Evolutionary conservation across 306 rosid genomes (phyloP).

Genomic region (Castanea crenata): DNA sequence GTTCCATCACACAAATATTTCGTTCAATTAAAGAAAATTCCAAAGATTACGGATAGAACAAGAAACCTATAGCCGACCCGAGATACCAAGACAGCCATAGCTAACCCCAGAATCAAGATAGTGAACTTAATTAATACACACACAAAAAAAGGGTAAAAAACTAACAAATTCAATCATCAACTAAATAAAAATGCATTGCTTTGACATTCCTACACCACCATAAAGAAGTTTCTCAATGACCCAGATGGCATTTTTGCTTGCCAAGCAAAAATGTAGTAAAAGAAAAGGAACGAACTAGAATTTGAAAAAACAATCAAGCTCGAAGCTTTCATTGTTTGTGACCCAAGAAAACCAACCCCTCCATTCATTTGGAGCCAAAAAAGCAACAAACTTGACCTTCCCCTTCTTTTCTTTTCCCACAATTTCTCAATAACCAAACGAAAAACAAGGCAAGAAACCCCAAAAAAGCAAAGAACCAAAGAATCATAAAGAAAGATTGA

Average conservation of each 20-base stretch:
- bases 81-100: conserved; percentile 9
- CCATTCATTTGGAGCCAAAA: conserved; percentile 18
- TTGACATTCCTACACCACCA: conserved; percentile 13
- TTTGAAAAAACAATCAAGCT: conserved; percentile 10
- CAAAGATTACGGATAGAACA: conserved; percentile 26
- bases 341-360: conserved; percentile 25
- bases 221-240: conserved; percentile 18
- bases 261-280: neutral
- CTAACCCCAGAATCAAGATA: conserved; percentile 34
- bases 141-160: conserved; percentile 18
- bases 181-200: conserved; percentile 12
- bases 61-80: conserved; percentile 30
- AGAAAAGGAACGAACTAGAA: conserved; percentile 4
- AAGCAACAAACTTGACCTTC: conserved; percentile 18
- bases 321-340: neutral
- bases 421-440: conserved; percentile 19
- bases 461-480: conserved; percentile 25
- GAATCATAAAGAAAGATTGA: conserved; percentile 6
- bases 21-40: conserved; percentile 35
- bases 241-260: conserved; percentile 18
- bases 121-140: conserved; percentile 21
- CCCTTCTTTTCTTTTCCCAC: conserved; percentile 27
- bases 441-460: conserved; percentile 10
- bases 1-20: conserved; percentile 23
- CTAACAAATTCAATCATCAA: conserved; percentile 16